Conservation (phyloP, 106 monocot genomes). For the Dioscorea zingiberensis region DNA sequence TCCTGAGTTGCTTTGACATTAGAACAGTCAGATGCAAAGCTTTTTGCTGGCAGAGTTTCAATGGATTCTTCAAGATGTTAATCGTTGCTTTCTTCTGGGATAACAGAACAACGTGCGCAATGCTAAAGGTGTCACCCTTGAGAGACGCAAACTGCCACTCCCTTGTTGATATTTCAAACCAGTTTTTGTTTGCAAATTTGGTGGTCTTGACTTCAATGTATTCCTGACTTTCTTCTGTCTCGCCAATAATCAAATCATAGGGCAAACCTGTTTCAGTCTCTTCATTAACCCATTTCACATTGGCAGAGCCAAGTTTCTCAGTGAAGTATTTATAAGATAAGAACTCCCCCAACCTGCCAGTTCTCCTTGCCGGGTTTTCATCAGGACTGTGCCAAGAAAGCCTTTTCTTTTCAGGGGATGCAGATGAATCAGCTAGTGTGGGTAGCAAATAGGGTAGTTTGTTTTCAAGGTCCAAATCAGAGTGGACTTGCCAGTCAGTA, state of each 20-base stretch:
- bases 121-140: slow-evolving; percentile 63
- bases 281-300: slow-evolving; percentile 86
- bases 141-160: slow-evolving; percentile 89
- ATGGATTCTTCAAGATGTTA: slow-evolving; percentile 64
- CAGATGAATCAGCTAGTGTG: slow-evolving; percentile 1
- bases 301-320: slow-evolving; percentile 35
- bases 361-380: slow-evolving; percentile 23
- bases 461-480: not conserved
- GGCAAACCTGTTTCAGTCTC: slow-evolving; percentile 79
- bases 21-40: slow-evolving; percentile 52
- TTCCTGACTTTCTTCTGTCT: slow-evolving; percentile 24
- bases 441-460: not conserved
- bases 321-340: slow-evolving; percentile 61
- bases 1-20: slow-evolving; percentile 27
- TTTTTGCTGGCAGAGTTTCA: slow-evolving; percentile 54
- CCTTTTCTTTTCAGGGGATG: slow-evolving; percentile 11
- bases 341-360: slow-evolving; percentile 69
- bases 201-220: slow-evolving; percentile 97
- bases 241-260: slow-evolving; percentile 68
- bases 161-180: slow-evolving; percentile 63
- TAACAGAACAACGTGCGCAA: slow-evolving; percentile 56
- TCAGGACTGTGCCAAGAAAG: slow-evolving; percentile 15
- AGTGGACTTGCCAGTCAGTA: slow-evolving; percentile 2
- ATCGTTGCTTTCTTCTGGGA: slow-evolving; percentile 44
- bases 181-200: slow-evolving; percentile 55